Conservation (phyloP, 2,329 filamentous ascomycete species). For the Cyphellophora attinorum region DNA sequence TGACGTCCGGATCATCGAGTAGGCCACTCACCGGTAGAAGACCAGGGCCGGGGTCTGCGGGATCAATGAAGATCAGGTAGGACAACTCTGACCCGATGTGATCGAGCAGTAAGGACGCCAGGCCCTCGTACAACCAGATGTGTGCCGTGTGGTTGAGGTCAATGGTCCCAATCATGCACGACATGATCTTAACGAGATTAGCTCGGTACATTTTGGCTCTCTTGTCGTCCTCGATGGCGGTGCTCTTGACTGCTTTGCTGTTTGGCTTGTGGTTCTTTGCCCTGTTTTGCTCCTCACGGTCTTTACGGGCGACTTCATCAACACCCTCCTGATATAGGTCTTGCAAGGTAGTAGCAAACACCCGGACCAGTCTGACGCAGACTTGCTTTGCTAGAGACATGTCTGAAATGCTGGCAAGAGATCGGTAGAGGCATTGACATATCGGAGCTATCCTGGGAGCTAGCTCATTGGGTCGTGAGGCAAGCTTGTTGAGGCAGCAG, state of each 20-base stretch:
- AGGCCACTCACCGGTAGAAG: constrained; percentile 24
- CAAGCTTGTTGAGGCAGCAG: too few relatives aligned
- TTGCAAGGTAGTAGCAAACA: constrained; percentile 11
- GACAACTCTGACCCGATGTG: constrained; percentile 16
- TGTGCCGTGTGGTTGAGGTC: constrained; percentile 7
- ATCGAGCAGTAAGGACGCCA: constrained; percentile 14
- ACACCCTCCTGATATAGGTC: constrained; percentile 12
- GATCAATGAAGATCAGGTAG: constrained; percentile 11
- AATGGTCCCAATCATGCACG: constrained; percentile 9
- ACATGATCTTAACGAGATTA: constrained; percentile 4
- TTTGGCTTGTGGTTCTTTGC: constrained; percentile 2
- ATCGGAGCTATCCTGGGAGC: too few relatives aligned
- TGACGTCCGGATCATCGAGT: constrained; percentile 14
- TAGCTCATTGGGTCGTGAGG: too few relatives aligned
- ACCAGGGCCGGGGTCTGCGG: constrained; percentile 1
- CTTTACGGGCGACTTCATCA: constrained; percentile 7
- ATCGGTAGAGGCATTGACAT: too few relatives aligned
- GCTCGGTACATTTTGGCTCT: background rate
- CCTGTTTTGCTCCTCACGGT: constrained; percentile 2
- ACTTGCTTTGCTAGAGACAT: constrained; percentile 1
- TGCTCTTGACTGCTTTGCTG: constrained; percentile 1
- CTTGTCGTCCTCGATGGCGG: background rate
- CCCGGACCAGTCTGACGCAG: too few relatives aligned
- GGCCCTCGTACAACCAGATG: constrained; percentile 11
- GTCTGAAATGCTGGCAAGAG: constrained; percentile 1